A percentile compares a stretch with the other conserved stretches of the same genome.
Conservation (phyloP, 129 eudicot species). For the Arctium lappa region DNA sequence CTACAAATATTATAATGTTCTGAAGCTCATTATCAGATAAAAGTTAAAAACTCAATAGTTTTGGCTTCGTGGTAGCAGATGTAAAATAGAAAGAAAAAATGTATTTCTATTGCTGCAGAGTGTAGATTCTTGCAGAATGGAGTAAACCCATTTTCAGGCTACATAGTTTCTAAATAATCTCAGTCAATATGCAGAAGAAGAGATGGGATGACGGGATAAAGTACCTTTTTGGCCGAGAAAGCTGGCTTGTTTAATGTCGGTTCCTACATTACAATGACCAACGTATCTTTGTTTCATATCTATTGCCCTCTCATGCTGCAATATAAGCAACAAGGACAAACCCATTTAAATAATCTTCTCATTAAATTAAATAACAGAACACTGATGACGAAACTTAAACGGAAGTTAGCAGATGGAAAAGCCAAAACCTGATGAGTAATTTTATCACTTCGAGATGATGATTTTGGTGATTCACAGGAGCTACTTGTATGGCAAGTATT, state of each 20-base stretch:
- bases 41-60: background rate
- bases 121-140: background rate
- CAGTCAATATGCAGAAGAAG: constrained; percentile 1
- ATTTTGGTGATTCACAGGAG: constrained; percentile 46
- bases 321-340: constrained; percentile 4
- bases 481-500: constrained; percentile 45
- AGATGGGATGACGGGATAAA: background rate
- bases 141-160: background rate
- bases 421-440: constrained; percentile 53
- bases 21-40: background rate
- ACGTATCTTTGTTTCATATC: constrained; percentile 89
- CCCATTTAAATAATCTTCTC: background rate
- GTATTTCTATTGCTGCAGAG: background rate
- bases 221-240: constrained; percentile 90
- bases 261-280: constrained; percentile 93
- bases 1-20: background rate
- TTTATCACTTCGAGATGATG: constrained; percentile 48
- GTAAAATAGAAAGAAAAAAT: background rate
- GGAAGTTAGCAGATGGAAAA: background rate
- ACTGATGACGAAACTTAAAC: background rate
- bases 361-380: background rate
- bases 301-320: constrained; percentile 79
- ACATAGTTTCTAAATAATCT: background rate
- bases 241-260: constrained; percentile 97
- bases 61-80: background rate